Conservation (phyloP, 148 eudicot species). For the Camellia lanceoleosa region DNA sequence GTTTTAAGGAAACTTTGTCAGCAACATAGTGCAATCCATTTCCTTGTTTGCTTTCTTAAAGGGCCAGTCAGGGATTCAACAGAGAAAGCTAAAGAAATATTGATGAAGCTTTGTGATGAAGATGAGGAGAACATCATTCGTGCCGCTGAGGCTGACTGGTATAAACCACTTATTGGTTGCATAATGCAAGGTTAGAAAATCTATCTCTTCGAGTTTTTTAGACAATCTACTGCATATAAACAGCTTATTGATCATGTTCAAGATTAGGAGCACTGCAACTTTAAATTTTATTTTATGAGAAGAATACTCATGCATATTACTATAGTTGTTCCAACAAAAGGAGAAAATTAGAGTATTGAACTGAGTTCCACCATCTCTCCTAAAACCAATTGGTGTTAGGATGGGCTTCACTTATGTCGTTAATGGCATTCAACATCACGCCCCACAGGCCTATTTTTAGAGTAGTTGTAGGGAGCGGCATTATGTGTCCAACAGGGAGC, state of each 20-base stretch:
- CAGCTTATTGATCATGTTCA: neutral
- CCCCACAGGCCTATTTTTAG: too few relatives aligned
- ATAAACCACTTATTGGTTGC: constrained; percentile 30
- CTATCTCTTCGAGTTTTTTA: neutral
- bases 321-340: too few relatives aligned
- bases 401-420: too few relatives aligned
- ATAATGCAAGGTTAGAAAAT: constrained; percentile 30
- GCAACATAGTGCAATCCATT: constrained; percentile 22
- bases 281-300: neutral
- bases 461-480: too few relatives aligned
- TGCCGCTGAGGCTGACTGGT: constrained; percentile 39
- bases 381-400: too few relatives aligned
- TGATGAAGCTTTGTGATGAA: constrained; percentile 35
- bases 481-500: neutral
- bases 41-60: constrained; percentile 26
- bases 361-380: too few relatives aligned
- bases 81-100: constrained; percentile 33
- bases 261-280: neutral
- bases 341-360: too few relatives aligned
- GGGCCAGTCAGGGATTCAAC: constrained; percentile 14
- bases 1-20: constrained; percentile 30
- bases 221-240: neutral
- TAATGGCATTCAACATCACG: too few relatives aligned
- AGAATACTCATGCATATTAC: neutral
- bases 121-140: constrained; percentile 34